Conservation (phyloP, 495 filamentous ascomycete genomes). For the Lophium mytilinum region DNA sequence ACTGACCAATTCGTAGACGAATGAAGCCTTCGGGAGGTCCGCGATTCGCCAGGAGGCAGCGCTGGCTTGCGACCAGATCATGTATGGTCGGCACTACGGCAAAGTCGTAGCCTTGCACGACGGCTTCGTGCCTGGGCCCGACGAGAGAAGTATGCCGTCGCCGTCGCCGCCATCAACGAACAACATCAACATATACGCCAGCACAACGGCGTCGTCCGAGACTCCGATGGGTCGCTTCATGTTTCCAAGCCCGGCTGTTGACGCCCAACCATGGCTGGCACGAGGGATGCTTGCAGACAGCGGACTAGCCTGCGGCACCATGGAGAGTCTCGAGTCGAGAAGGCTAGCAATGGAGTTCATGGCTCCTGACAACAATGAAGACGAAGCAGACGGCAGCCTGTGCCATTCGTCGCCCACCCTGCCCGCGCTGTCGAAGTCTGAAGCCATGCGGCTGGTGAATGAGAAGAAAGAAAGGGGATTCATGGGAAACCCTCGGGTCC, state of each 20-base stretch:
- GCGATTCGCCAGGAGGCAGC: not conserved
- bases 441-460: not conserved
- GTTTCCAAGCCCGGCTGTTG: conserved; percentile 7
- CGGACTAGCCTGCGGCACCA: conserved; percentile 5
- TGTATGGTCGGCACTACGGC: not conserved
- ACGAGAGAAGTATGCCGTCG: not conserved
- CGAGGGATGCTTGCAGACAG: conserved; percentile 2
- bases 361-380: not conserved
- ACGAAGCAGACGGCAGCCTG: not conserved
- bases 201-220: conserved; percentile 2
- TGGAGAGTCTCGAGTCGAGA: conserved; percentile 14
- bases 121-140: not conserved
- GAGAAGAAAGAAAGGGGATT: not conserved
- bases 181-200: conserved; percentile 13
- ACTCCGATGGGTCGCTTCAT: conserved; percentile 15
- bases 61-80: not conserved
- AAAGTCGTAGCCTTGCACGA: not conserved
- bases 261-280: conserved; percentile 18
- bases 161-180: not conserved
- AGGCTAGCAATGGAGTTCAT: conserved; percentile 10
- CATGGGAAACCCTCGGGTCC: too few relatives aligned
- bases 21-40: not conserved
- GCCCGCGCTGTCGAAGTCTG: not conserved
- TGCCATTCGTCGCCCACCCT: not conserved
- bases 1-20: not conserved